These are phyloP conservation scores for Globisporangium emineosum DNA, from an alignment of 352 stramenopile species.

Conservation along the genomic window DNA sequence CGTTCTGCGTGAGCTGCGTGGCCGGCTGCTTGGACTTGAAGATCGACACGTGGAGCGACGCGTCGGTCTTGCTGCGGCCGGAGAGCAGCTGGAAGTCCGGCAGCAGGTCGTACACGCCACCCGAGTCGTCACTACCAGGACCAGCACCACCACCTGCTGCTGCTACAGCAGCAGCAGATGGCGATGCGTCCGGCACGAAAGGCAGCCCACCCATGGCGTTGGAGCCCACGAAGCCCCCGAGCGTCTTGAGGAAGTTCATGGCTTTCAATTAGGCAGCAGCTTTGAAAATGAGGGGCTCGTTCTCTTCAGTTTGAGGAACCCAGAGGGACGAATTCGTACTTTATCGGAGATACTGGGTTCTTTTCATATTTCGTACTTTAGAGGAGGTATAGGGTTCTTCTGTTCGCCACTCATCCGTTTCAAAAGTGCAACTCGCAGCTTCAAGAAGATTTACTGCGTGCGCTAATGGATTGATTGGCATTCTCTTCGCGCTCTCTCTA, in stretches of 20 bases:
- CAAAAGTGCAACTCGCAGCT: no score
- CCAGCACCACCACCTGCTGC: neutral
- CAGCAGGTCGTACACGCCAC: slow-evolving; percentile 55
- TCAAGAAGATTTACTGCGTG: no score
- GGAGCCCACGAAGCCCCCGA: slow-evolving; percentile 66
- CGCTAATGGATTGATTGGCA: no score
- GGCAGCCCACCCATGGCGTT: slow-evolving; percentile 70
- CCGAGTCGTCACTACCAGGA: slow-evolving; percentile 23
- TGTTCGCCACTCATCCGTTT: no score
- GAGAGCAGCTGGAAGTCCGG: slow-evolving; percentile 85
- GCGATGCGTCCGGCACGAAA: slow-evolving; percentile 46
- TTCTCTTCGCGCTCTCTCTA: no score
- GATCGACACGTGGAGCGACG: slow-evolving; percentile 77
- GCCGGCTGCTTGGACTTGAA: slow-evolving; percentile 90
- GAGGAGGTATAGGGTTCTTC: no score
- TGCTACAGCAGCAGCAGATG: no score
- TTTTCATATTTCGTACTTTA: no score
- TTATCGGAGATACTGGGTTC: no score
- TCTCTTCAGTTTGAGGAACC: slow-evolving; percentile 1
- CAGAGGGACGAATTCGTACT: neutral
- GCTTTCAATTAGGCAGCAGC: neutral
- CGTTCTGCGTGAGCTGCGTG: slow-evolving; percentile 82
- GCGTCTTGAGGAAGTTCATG: slow-evolving; percentile 90
- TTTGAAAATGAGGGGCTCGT: slow-evolving; percentile 4
- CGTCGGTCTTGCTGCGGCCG: slow-evolving; percentile 84